A percentile compares a stretch with the other conserved stretches of the same genome.
Evolutionary conservation across 106 monocot species (phyloP).

Genomic region (Hemerocallis citrina): DNA sequence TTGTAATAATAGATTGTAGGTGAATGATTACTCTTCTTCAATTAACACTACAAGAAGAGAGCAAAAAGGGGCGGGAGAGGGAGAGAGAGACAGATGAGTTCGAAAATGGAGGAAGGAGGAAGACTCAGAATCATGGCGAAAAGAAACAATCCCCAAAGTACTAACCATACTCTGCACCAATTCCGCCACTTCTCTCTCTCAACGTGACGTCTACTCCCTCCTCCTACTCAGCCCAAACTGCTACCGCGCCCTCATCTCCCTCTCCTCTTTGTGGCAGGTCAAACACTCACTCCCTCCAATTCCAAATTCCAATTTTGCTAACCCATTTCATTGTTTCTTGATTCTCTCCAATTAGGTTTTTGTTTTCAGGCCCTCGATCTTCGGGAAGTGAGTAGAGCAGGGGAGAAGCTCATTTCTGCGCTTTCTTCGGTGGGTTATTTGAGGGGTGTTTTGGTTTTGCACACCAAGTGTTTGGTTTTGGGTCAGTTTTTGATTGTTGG

Average conservation of each 20-base stretch:
- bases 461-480: background rate
- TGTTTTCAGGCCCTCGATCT: constrained; percentile 62
- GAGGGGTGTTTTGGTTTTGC: no score
- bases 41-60: no score
- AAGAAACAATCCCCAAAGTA: constrained; percentile 46
- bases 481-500: no score
- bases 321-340: background rate
- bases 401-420: constrained; percentile 60
- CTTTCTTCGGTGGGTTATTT: constrained; percentile 74
- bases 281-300: background rate
- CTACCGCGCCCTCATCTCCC: constrained; percentile 52
- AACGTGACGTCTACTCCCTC: constrained; percentile 58
- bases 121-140: constrained; percentile 36
- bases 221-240: constrained; percentile 65
- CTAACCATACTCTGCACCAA: constrained; percentile 37
- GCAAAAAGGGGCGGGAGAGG: no score
- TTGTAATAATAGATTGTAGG: no score
- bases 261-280: constrained; percentile 76
- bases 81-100: no score
- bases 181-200: constrained; percentile 18
- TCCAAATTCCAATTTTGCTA: background rate
- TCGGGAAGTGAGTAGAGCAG: constrained; percentile 68
- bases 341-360: background rate
- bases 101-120: no score
- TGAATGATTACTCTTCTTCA: no score